Evolutionary conservation across 2,329 filamentous ascomycete genomes (phyloP).

Genomic region (Aspergillus glaucus): DNA sequence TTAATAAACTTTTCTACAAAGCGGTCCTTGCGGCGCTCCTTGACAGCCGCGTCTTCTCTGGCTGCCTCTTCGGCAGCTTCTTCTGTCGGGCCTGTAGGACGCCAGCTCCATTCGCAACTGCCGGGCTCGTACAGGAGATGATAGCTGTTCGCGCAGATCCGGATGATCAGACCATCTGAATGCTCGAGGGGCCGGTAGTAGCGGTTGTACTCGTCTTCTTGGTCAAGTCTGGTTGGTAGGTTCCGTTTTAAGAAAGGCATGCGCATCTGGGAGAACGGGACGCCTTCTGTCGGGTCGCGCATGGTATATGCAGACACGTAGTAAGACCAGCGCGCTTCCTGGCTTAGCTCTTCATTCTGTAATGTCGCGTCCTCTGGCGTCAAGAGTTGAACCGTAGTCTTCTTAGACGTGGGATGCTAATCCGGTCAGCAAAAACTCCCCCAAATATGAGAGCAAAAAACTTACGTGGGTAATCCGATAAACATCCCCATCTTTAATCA

Average conservation of each 20-base stretch:
- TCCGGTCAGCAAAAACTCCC: conserved; percentile 18
- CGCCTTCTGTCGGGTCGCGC: conserved; percentile 78
- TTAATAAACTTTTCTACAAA: conserved; percentile 50
- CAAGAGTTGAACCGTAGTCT: conserved; percentile 73
- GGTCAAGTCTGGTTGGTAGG: conserved; percentile 56
- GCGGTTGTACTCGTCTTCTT: conserved; percentile 57
- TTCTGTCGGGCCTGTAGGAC: conserved; percentile 23
- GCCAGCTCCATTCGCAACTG: conserved; percentile 66
- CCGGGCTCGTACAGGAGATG: conserved; percentile 70
- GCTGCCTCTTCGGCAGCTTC: conserved; percentile 27
- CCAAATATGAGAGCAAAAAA: conserved; percentile 19
- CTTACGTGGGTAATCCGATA: conserved; percentile 88
- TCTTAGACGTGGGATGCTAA: conserved; percentile 60
- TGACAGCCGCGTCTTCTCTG: conserved; percentile 30
- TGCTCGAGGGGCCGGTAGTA: conserved; percentile 49
- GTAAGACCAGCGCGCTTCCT: conserved; percentile 73
- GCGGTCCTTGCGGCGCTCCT: conserved; percentile 40
- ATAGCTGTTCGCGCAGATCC: conserved; percentile 70
- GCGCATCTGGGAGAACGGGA: conserved; percentile 58
- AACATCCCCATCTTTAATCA: conserved; percentile 85
- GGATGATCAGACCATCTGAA: conserved; percentile 62
- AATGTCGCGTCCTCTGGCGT: conserved; percentile 76
- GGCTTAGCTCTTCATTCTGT: conserved; percentile 63
- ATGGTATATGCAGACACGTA: conserved; percentile 91
- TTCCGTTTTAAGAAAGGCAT: conserved; percentile 67